Evolutionary conservation across 768 basidiomycete genomes (phyloP).

Genomic region (Botryobasidium botryosum): DNA sequence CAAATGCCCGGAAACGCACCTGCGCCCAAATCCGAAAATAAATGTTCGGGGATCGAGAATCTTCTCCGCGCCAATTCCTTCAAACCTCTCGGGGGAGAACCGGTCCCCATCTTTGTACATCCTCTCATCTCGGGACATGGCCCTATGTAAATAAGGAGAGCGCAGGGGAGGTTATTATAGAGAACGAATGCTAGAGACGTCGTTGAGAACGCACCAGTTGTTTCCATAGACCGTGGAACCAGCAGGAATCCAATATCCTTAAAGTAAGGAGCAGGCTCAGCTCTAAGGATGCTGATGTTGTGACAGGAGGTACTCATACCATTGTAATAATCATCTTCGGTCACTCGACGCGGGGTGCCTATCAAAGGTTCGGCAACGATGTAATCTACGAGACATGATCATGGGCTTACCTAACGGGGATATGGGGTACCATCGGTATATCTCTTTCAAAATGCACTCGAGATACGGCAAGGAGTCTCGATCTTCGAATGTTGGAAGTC

Average conservation of each 20-base stretch:
- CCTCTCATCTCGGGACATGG: background rate
- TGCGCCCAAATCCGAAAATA: background rate
- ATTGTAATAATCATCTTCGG: slow-evolving; percentile 9
- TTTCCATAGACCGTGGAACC: slow-evolving; percentile 8
- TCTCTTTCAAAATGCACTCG: slow-evolving; percentile 20
- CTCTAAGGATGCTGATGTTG: too few relatives aligned
- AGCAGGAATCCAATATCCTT: slow-evolving; percentile 5
- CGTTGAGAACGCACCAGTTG: slow-evolving; percentile 7
- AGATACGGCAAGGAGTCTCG: slow-evolving; percentile 23
- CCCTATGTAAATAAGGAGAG: background rate
- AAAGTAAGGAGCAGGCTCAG: too few relatives aligned
- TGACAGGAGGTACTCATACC: too few relatives aligned
- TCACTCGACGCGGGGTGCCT: background rate
- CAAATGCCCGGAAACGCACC: too few relatives aligned
- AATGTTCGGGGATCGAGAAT: too few relatives aligned
- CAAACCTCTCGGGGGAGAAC: slow-evolving; percentile 4
- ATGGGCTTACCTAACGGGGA: slow-evolving; percentile 29
- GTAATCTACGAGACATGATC: background rate
- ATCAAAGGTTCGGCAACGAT: too few relatives aligned
- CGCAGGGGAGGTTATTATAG: too few relatives aligned
- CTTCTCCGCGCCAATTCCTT: too few relatives aligned
- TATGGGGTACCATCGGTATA: slow-evolving; percentile 19
- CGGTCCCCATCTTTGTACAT: background rate
- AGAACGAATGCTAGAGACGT: too few relatives aligned
- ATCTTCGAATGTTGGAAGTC: slow-evolving; percentile 20